Base-by-base conservation (phyloP, 139 green algal species). In the Desmodesmus armatus region DNA sequence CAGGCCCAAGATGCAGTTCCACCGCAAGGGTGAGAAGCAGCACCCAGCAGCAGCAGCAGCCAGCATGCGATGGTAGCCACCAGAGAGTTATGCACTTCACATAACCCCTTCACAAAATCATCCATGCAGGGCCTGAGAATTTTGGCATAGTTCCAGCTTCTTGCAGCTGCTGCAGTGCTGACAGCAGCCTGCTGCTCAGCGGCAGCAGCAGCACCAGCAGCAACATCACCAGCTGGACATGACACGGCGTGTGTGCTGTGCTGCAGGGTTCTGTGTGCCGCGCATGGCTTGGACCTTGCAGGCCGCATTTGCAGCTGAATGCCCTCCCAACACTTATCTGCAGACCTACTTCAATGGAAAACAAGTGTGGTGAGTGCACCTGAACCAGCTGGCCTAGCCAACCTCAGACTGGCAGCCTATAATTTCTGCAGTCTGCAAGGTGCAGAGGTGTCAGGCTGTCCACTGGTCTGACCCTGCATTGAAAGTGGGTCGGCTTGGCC, bases 341-440 rank as follows among this genome's bases (percentile, higher is more conserved):
- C 76, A 82, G 55, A 82, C 33, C 17, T 82, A 82, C 76, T 82
- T 72, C 76, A 82, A 82, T 33, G 76, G 76, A 4, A 82, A 82
- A 29, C 76, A 82, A 72, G 76, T 82, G 35, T 82, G 76, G 74
- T 81, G 35, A 69, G 74, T 27, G 3, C 29, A n/a, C 11, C 29
- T 7, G 31, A 9, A n/a, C n/a, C n/a, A n/a, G n/a, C n/a, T n/a
- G n/a, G n/a, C n/a, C n/a, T n/a, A n/a, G n/a, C n/a, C n/a, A n/a
- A n/a, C n/a, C n/a, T n/a, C n/a, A n/a, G n/a, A n/a, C n/a, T n/a
- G n/a, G n/a, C n/a, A n/a, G n/a, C n/a, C n/a, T n/a, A n/a, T n/a
- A n/a, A n/a, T n/a, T n/a, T n/a, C n/a, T n/a, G n/a, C n/a, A n/a
- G n/a, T n/a, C n/a, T n/a, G n/a, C n/a, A n/a, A n/a, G n/a, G 51